These are phyloP conservation scores for Endogone sp. DNA, from an alignment of 192 early-diverging fungal species.

Conservation along the genomic window DNA sequence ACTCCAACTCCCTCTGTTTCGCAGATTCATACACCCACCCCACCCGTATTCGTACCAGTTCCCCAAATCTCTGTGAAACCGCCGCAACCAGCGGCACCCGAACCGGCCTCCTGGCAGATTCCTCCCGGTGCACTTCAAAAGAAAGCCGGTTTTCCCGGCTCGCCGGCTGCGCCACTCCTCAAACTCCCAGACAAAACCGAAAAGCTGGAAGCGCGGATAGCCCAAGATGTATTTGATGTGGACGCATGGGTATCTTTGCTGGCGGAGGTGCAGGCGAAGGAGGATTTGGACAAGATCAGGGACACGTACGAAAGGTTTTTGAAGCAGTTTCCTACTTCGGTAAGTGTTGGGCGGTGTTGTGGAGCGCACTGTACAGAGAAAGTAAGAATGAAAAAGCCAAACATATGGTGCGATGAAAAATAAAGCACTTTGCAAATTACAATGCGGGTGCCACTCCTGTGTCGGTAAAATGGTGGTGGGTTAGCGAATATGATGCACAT, in stretches of 20 bases:
- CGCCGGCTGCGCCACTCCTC: background rate
- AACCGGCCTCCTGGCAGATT: conserved; percentile 44
- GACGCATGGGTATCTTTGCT: conserved; percentile 68
- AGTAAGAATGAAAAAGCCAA: conserved; percentile 1
- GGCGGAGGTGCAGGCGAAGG: conserved; percentile 50
- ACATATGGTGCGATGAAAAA: background rate
- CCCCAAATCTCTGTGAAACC: background rate
- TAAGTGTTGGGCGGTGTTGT: conserved; percentile 45
- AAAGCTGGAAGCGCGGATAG: conserved; percentile 47
- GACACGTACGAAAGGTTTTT: conserved; percentile 67
- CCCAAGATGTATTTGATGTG: conserved; percentile 51
- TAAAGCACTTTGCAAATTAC: background rate
- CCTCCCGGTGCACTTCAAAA: conserved; percentile 30
- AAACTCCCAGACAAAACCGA: conserved; percentile 40
- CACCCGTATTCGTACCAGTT: background rate
- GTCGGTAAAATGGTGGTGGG: background rate
- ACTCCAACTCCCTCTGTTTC: background rate
- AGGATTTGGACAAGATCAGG: conserved; percentile 51
- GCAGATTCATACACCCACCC: background rate
- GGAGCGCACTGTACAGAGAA: background rate
- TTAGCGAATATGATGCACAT: background rate
- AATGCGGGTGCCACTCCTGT: background rate
- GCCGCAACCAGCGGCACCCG: conserved; percentile 9
- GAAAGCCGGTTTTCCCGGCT: background rate
- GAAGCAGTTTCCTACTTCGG: conserved; percentile 77